A percentile compares a stretch with the other conserved stretches of the same genome.
Conservation (phyloP, 2,329 filamentous ascomycete genomes). For the Fusarium graminum region DNA sequence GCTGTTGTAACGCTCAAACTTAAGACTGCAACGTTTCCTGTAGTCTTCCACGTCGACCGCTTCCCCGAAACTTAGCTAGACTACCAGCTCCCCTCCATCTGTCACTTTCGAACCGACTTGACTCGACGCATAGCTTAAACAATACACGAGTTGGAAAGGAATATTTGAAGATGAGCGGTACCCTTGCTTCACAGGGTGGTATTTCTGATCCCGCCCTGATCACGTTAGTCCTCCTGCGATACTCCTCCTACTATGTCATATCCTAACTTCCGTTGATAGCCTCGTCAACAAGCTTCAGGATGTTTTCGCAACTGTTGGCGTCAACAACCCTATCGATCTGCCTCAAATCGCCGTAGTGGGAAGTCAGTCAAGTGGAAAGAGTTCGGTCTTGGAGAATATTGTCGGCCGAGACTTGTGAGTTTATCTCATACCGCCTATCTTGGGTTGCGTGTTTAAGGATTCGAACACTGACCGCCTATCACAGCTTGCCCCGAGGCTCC, state of each 20-base stretch:
- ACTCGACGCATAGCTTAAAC: constrained; percentile 24
- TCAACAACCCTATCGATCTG: constrained; percentile 99
- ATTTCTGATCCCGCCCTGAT: constrained; percentile 77
- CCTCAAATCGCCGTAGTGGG: constrained; percentile 98
- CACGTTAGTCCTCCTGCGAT: constrained; percentile 61
- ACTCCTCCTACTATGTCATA: constrained; percentile 29
- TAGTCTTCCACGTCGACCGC: constrained; percentile 43
- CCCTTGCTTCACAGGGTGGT: constrained; percentile 64
- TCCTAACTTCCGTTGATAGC: constrained; percentile 56
- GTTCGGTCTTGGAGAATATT: constrained; percentile 98
- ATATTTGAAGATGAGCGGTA: constrained; percentile 52
- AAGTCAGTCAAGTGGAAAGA: constrained; percentile 99
- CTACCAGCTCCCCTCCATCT: constrained; percentile 30
- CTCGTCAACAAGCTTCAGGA: constrained; percentile 99
- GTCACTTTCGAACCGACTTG: constrained; percentile 28
- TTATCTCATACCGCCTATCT: constrained; percentile 29
- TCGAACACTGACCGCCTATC: constrained; percentile 33
- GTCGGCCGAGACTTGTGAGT: constrained; percentile 98
- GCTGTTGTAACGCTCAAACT: constrained; percentile 7
- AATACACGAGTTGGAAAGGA: constrained; percentile 25
- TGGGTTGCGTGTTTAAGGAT: constrained; percentile 13
- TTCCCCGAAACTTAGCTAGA: constrained; percentile 29
- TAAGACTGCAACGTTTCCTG: constrained; percentile 30
- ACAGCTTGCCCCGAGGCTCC: constrained; percentile 92
- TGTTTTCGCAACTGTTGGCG: constrained; percentile 98